Conservation (phyloP, 345 rosid genomes). For the Camelina laxa region DNA sequence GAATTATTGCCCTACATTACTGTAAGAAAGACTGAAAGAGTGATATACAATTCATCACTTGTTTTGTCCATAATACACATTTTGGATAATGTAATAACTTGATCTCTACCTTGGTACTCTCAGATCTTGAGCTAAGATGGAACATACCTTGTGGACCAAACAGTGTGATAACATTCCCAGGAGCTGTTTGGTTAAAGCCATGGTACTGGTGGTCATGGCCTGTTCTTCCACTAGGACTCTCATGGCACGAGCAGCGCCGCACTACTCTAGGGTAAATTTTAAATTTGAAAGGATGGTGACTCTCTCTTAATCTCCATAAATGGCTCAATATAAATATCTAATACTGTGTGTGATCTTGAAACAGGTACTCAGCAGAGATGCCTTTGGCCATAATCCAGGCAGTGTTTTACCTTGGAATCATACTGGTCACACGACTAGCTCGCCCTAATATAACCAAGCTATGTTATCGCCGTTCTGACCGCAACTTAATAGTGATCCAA, state of each 20-base stretch:
- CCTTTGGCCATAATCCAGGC: slow-evolving; percentile 70
- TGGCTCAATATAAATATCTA: background rate
- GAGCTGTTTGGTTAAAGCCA: slow-evolving; percentile 97
- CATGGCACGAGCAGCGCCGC: slow-evolving; percentile 89
- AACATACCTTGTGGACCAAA: slow-evolving; percentile 93
- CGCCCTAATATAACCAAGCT: slow-evolving; percentile 83
- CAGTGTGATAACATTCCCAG: slow-evolving; percentile 92
- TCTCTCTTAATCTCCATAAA: background rate
- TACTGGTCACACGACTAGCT: slow-evolving; percentile 71
- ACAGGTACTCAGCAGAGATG: slow-evolving; percentile 67
- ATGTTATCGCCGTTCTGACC: slow-evolving; percentile 73
- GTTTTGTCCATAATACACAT: background rate
- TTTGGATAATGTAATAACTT: slow-evolving; percentile 12
- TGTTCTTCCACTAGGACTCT: slow-evolving; percentile 81
- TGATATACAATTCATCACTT: background rate
- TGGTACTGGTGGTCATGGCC: slow-evolving; percentile 99
- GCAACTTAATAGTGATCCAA: slow-evolving; percentile 62
- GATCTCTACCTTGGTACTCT: background rate
- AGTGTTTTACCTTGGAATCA: slow-evolving; percentile 64
- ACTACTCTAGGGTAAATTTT: slow-evolving; percentile 57
- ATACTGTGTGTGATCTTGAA: background rate
- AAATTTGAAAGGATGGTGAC: background rate
- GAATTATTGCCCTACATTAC: background rate
- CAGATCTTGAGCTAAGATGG: slow-evolving; percentile 91
- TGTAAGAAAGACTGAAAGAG: background rate